Conservation (phyloP, 139 green algal genomes). For the Ulvella scutata region DNA sequence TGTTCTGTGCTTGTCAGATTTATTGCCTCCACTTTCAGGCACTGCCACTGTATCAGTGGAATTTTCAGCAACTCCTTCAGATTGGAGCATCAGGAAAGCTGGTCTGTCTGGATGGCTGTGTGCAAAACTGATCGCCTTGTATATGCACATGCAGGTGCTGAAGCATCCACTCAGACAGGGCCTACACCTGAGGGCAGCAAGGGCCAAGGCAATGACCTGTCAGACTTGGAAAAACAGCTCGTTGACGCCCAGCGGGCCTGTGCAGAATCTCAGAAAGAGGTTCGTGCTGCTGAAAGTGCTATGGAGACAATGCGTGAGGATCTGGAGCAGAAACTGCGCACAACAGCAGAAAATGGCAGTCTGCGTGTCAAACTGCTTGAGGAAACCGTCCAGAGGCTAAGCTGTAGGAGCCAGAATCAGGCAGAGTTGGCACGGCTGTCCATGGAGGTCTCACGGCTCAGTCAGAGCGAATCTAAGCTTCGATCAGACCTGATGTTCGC, state of each 20-base stretch:
- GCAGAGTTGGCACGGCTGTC: neutral
- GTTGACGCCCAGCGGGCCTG: neutral
- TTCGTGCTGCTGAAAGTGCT: neutral
- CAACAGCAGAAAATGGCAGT: neutral
- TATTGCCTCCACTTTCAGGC: too few relatives aligned
- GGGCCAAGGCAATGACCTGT: too few relatives aligned
- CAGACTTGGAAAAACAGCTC: neutral
- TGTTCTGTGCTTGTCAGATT: too few relatives aligned
- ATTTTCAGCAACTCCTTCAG: too few relatives aligned
- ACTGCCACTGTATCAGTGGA: too few relatives aligned
- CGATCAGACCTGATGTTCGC: neutral
- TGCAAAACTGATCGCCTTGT: too few relatives aligned
- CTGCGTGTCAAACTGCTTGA: neutral
- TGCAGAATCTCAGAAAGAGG: neutral
- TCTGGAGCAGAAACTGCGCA: neutral
- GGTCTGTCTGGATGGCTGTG: too few relatives aligned
- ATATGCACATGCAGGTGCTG: too few relatives aligned
- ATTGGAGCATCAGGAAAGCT: too few relatives aligned
- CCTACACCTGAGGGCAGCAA: too few relatives aligned
- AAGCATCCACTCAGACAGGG: too few relatives aligned
- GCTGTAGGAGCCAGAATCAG: neutral
- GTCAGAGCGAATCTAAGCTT: neutral
- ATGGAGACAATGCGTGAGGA: neutral
- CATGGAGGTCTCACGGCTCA: neutral
- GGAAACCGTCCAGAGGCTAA: neutral